These are phyloP conservation scores for Volvox reticuliferus DNA, from an alignment of 139 green algal genomes.

Conservation along the genomic window DNA sequence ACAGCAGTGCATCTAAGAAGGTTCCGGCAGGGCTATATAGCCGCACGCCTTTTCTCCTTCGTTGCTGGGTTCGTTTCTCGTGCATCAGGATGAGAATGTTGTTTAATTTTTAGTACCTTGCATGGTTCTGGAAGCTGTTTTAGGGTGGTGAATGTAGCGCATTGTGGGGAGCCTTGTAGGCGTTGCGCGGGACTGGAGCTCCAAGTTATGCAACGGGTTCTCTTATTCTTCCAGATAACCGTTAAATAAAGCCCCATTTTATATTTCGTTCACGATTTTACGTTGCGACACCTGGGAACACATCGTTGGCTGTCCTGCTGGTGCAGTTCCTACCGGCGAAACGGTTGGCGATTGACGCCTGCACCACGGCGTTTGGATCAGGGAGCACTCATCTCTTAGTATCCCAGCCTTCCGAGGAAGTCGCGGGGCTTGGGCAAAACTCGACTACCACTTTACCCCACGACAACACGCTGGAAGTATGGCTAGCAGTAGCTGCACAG, in stretches of 20 bases:
- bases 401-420: neutral
- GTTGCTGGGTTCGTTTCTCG: neutral
- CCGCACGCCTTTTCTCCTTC: neutral
- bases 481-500: conserved; percentile 37
- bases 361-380: neutral
- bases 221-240: too few species aligned
- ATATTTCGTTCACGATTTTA: too few species aligned
- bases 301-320: neutral
- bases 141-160: neutral
- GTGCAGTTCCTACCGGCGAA: conserved; percentile 4
- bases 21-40: neutral
- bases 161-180: neutral
- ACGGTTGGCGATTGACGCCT: neutral
- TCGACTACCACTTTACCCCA: neutral
- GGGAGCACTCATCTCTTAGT: neutral
- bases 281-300: neutral
- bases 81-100: neutral
- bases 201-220: too few species aligned
- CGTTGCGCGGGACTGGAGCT: neutral
- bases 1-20: neutral
- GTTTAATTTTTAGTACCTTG: neutral
- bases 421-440: neutral
- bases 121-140: neutral
- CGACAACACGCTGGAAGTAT: conserved; percentile 20
- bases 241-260: too few species aligned